A percentile compares a stretch with the other conserved stretches of the same genome.
Evolutionary conservation across 2,329 filamentous ascomycete species (phyloP).

Genomic region (Fusarium concolor): DNA sequence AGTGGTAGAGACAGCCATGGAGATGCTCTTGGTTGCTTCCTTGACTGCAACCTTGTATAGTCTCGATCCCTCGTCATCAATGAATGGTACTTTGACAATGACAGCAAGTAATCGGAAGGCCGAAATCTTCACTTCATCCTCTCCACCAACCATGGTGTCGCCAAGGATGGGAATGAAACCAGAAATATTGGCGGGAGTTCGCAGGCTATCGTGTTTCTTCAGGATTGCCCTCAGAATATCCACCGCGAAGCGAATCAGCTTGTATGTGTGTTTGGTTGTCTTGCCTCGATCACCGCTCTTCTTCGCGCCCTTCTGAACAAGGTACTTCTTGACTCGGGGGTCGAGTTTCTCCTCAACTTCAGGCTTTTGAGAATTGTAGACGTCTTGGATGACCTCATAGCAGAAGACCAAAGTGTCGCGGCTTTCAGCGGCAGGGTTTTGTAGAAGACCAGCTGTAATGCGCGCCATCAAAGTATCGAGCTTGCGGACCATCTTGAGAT

Average conservation of each 20-base stretch:
- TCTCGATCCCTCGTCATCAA: slow-evolving; percentile 73
- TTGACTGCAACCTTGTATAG: slow-evolving; percentile 82
- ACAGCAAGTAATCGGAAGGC: slow-evolving; percentile 86
- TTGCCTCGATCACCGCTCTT: slow-evolving; percentile 77
- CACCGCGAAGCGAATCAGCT: slow-evolving; percentile 87
- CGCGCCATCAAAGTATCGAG: slow-evolving; percentile 89
- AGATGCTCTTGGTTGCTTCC: slow-evolving; percentile 86
- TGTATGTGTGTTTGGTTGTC: slow-evolving; percentile 85
- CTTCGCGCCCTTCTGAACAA: slow-evolving; percentile 83
- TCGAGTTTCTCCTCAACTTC: slow-evolving; percentile 67
- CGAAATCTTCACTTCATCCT: slow-evolving; percentile 93
- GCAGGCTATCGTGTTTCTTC: slow-evolving; percentile 84
- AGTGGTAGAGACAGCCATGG: slow-evolving; percentile 79
- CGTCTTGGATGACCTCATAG: slow-evolving; percentile 91
- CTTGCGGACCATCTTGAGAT: slow-evolving; percentile 85
- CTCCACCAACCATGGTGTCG: slow-evolving; percentile 83
- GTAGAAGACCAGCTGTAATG: slow-evolving; percentile 83
- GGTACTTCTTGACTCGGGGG: slow-evolving; percentile 75
- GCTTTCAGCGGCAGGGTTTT: slow-evolving; percentile 82
- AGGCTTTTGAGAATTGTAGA: slow-evolving; percentile 74
- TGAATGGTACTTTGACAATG: slow-evolving; percentile 85
- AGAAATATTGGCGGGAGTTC: slow-evolving; percentile 81
- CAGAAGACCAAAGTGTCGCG: slow-evolving; percentile 92
- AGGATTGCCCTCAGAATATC: slow-evolving; percentile 88
- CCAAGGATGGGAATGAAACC: slow-evolving; percentile 92